These are phyloP conservation scores for Aspergillus pseudonomiae DNA, from an alignment of 2,329 filamentous ascomycete genomes.

Conservation along the genomic window DNA sequence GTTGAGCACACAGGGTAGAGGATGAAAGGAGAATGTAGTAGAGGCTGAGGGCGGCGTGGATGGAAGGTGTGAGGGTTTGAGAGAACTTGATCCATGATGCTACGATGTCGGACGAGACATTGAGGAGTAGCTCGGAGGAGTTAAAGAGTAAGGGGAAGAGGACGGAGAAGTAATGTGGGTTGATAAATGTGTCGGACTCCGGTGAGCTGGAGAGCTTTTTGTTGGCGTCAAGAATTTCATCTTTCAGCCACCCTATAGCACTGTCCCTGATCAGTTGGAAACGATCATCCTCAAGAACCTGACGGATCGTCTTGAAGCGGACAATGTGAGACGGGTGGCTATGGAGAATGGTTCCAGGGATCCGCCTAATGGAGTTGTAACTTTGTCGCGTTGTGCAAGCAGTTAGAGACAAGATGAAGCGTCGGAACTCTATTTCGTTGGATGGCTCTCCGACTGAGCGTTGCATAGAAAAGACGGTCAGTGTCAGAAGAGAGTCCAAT, in stretches of 20 bases:
- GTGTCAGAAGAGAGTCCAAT: slow-evolving; percentile 56
- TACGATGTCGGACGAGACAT: slow-evolving; percentile 40
- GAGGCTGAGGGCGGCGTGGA: slow-evolving; percentile 61
- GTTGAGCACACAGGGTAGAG: slow-evolving; percentile 46
- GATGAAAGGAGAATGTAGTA: slow-evolving; percentile 60
- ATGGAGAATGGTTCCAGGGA: slow-evolving; percentile 47
- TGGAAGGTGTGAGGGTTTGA: slow-evolving; percentile 49
- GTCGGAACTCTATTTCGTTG: slow-evolving; percentile 55
- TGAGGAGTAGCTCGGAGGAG: slow-evolving; percentile 46
- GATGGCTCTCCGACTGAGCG: slow-evolving; percentile 48
- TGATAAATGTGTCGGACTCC: slow-evolving; percentile 36
- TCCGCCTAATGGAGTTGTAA: slow-evolving; percentile 40
- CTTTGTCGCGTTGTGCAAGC: slow-evolving; percentile 41
- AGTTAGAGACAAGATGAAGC: slow-evolving; percentile 53
- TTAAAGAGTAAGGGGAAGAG: slow-evolving; percentile 58
- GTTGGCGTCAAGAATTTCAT: slow-evolving; percentile 57
- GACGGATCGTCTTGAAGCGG: slow-evolving; percentile 57
- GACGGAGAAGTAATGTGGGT: slow-evolving; percentile 40
- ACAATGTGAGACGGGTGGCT: slow-evolving; percentile 56
- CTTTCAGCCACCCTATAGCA: slow-evolving; percentile 63
- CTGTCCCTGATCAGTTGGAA: slow-evolving; percentile 59
- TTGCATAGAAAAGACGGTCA: slow-evolving; percentile 55
- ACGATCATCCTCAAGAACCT: slow-evolving; percentile 57
- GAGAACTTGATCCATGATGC: slow-evolving; percentile 54
- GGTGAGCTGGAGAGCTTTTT: slow-evolving; percentile 12